phyloP scores from a whole-genome alignment of 805 yeast genomes.

The Suhomyces xylopsoci region DNA sequence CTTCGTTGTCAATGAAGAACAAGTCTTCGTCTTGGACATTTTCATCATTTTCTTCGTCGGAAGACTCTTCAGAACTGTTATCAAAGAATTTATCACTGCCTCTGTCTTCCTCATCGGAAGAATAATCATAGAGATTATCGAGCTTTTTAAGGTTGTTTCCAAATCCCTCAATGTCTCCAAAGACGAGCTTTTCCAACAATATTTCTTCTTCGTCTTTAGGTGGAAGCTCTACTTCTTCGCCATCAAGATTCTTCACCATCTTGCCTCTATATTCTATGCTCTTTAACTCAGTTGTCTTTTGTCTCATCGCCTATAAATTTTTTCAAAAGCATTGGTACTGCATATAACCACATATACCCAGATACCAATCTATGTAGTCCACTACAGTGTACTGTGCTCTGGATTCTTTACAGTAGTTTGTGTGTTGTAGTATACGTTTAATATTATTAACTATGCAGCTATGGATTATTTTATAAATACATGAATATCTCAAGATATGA shows the following conservation, averaged over 20 bases:
- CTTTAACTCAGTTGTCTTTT: not conserved
- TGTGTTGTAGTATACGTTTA: not conserved
- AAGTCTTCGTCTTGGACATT: constrained; percentile 38
- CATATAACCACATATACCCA: not conserved
- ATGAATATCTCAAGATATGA: not conserved
- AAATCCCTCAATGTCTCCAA: constrained; percentile 82
- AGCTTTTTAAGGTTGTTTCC: constrained; percentile 59
- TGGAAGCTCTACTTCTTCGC: constrained; percentile 38
- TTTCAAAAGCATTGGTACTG: not conserved
- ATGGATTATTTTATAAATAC: not conserved
- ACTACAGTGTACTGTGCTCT: too few species aligned
- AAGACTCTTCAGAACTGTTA: constrained; percentile 11
- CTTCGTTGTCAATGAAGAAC: constrained; percentile 33
- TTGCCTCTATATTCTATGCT: not conserved
- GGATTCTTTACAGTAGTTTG: not conserved
- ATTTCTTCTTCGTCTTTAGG: constrained; percentile 85
- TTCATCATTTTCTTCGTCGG: constrained; percentile 27
- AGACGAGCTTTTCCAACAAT: constrained; percentile 75
- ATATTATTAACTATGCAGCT: not conserved
- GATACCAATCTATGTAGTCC: not conserved
- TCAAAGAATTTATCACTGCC: constrained; percentile 16
- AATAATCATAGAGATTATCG: constrained; percentile 53
- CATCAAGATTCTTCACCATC: constrained; percentile 12
- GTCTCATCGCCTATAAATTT: not conserved
- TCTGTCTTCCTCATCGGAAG: constrained; percentile 36